Base-by-base conservation (phyloP, 2,329 filamentous ascomycete species). In the Fusarium nelsonii region DNA sequence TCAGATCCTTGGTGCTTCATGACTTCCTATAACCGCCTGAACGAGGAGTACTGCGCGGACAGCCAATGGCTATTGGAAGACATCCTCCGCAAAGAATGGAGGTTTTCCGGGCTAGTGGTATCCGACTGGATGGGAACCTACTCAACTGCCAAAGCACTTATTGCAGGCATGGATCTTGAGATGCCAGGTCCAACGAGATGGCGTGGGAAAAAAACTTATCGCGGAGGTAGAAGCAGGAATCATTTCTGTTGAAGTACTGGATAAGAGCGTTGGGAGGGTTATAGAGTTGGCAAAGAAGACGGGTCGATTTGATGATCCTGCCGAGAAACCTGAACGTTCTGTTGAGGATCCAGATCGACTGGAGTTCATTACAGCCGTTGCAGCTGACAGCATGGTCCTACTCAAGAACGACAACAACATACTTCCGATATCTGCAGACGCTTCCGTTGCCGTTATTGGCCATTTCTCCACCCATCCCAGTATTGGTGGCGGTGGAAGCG, bases 1-100 rank as follows among this genome's bases (percentile, higher is more conserved):
- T 62, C 58, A 4, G 55, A 62, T 7, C 58, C 58, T 0, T 62
- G 58, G 58, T 62, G 58, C 8, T 52, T 62, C 33, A 62, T 62
- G 58, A 62, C 58, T 2, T 60, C 57, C 0, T 62, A 62, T 4
- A 62, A 62, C 1, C 58, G 58, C 2, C 37, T 62, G 0, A 62
- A 62, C n/a, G 4, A 12, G 2, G 55, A 34, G 3, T 62, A 62
- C 2, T 60, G 55, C 0, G 58, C 58, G 1, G 58, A 62, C 4
- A 20, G 10, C 1, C 10, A 26, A 23, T 59, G 45, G 39, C 4
- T 62, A 4, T 2, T 60, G 1, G 44, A 53, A 2, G n/a, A 62
- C 0, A 16, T 62, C 0, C 28, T 62, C 1, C 45, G 55, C 1
- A 23, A 62, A 0, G 45, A 62, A 53, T 62, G 58, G 58, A 39